These are phyloP conservation scores for Cronartium ribicola DNA, from an alignment of 1,284 basidiomycete genomes.

Conservation along the genomic window DNA sequence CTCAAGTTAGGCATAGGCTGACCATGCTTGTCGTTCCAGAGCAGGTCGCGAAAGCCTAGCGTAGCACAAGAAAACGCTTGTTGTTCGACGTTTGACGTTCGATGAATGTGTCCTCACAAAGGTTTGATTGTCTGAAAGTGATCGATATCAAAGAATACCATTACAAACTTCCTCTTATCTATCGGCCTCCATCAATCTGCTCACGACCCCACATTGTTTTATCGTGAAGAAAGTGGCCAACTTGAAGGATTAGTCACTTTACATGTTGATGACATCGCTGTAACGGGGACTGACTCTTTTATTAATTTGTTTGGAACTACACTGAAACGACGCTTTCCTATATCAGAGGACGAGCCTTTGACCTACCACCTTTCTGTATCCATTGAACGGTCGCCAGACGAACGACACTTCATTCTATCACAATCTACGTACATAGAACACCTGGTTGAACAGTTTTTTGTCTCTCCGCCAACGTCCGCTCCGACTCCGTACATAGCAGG, in stretches of 20 bases:
- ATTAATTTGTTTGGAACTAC: not conserved
- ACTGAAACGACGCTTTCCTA: not conserved
- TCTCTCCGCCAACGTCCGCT: not conserved
- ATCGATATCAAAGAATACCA: too few species aligned
- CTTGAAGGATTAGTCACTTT: not conserved
- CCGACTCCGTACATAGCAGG: not conserved
- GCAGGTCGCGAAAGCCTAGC: too few species aligned
- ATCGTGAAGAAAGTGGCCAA: not conserved
- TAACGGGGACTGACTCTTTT: not conserved
- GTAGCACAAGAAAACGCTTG: too few species aligned
- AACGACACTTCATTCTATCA: not conserved
- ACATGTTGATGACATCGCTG: slow-evolving; percentile 4
- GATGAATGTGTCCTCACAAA: too few species aligned
- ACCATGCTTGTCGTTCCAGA: too few species aligned
- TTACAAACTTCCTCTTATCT: too few species aligned
- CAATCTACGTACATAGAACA: not conserved
- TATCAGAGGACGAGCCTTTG: not conserved
- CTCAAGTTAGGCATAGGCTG: too few species aligned
- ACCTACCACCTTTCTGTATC: not conserved
- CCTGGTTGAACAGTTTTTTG: not conserved
- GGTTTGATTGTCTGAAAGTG: too few species aligned
- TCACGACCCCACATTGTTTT: not conserved
- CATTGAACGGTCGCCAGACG: not conserved
- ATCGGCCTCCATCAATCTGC: not conserved
- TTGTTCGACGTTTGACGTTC: too few species aligned